These are phyloP conservation scores for Aspergillaceae sp. DNA, from an alignment of 2,329 filamentous ascomycete genomes.

Conservation along the genomic window DNA sequence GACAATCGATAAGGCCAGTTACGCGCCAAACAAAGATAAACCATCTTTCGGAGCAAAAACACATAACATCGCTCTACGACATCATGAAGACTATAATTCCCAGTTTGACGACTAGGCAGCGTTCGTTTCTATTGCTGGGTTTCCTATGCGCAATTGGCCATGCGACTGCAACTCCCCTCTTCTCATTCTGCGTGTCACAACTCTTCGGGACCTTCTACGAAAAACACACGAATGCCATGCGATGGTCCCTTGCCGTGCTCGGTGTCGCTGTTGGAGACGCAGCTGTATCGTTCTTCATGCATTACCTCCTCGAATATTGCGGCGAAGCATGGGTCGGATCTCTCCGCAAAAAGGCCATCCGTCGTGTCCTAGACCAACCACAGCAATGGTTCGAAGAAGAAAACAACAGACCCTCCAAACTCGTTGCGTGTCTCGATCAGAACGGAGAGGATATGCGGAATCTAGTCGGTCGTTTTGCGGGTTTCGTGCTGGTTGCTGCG, in stretches of 20 bases:
- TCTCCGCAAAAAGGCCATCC: constrained; percentile 60
- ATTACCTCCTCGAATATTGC: constrained; percentile 62
- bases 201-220: constrained; percentile 63
- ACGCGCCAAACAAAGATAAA: background rate
- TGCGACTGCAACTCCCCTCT: constrained; percentile 61
- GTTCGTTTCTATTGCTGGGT: constrained; percentile 50
- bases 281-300: constrained; percentile 54
- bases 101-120: constrained; percentile 45
- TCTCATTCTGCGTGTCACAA: constrained; percentile 66
- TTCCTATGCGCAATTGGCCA: constrained; percentile 55
- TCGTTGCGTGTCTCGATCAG: constrained; percentile 67
- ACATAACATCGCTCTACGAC: background rate
- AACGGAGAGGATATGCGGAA: constrained; percentile 83
- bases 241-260: constrained; percentile 63
- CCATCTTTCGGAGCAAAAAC: background rate
- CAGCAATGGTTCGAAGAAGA: constrained; percentile 68
- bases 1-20: background rate
- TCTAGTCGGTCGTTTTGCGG: constrained; percentile 68
- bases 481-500: constrained; percentile 57
- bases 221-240: constrained; percentile 42
- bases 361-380: constrained; percentile 64
- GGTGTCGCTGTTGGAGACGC: constrained; percentile 61
- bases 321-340: constrained; percentile 70
- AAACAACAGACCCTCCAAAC: constrained; percentile 52
- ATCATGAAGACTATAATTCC: constrained; percentile 61